Evolutionary conservation across 192 early-diverging fungal species (phyloP).

Genomic region (Martensiomyces pterosporus): DNA sequence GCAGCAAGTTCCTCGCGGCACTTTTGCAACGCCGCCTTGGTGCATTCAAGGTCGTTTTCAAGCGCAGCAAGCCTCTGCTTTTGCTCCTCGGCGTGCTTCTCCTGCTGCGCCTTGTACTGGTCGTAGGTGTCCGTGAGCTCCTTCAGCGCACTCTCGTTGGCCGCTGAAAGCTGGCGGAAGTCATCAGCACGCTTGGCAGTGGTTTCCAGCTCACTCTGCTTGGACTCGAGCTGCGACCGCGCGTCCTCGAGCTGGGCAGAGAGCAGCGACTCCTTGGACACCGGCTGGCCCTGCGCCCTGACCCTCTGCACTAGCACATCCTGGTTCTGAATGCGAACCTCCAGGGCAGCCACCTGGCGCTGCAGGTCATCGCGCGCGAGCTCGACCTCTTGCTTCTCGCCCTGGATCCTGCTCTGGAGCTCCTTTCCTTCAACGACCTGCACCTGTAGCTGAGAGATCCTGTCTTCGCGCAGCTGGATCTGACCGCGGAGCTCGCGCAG

Average conservation of each 20-base stretch:
- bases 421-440: constrained; percentile 28
- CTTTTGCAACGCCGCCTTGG: constrained; percentile 22
- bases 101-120: constrained; percentile 57
- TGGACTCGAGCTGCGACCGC: constrained; percentile 53
- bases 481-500: constrained; percentile 28
- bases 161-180: constrained; percentile 43
- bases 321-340: constrained; percentile 47
- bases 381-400: constrained; percentile 51
- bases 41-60: constrained; percentile 20
- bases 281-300: constrained; percentile 27
- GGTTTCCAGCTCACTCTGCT: constrained; percentile 42
- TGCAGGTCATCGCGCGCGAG: constrained; percentile 44
- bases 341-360: constrained; percentile 47
- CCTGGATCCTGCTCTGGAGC: constrained; percentile 50
- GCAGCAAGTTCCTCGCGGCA: constrained; percentile 15
- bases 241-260: constrained; percentile 50
- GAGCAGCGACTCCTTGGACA: constrained; percentile 44
- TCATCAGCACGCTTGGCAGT: constrained; percentile 35
- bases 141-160: constrained; percentile 59
- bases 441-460: constrained; percentile 14
- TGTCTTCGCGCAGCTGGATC: constrained; percentile 33
- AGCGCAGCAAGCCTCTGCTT: constrained; percentile 20
- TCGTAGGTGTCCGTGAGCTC: constrained; percentile 68
- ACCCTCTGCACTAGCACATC: constrained; percentile 49
- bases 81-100: constrained; percentile 27